phyloP scores from a whole-genome alignment of 768 basidiomycete species.

The Boletus reticuloceps region DNA sequence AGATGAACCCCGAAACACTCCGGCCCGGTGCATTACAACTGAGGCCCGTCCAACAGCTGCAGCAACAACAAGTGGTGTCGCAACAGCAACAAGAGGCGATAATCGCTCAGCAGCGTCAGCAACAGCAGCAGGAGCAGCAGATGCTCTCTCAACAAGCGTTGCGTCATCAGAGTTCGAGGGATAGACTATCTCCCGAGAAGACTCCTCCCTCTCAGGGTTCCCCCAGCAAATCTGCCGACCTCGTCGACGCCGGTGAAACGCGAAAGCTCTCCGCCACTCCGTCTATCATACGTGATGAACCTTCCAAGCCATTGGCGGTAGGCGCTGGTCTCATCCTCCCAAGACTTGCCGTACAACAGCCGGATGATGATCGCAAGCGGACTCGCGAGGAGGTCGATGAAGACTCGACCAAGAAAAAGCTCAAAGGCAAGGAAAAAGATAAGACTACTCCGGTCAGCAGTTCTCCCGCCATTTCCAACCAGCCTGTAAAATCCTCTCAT shows the following conservation, averaged over 20 bases:
- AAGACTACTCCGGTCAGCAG: slow-evolving; percentile 34
- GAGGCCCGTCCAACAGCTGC: slow-evolving; percentile 13
- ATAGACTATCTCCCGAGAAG: slow-evolving; percentile 39
- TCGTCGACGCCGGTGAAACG: slow-evolving; percentile 68
- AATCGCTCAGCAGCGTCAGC: slow-evolving; percentile 34
- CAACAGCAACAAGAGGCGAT: slow-evolving; percentile 28
- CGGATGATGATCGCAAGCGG: slow-evolving; percentile 54
- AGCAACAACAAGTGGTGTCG: slow-evolving; percentile 1
- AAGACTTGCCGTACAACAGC: slow-evolving; percentile 41
- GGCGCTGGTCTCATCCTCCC: slow-evolving; percentile 32
- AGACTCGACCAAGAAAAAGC: slow-evolving; percentile 48
- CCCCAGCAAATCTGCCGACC: slow-evolving; percentile 49
- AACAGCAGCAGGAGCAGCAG: slow-evolving; percentile 35
- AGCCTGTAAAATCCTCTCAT: slow-evolving; percentile 11
- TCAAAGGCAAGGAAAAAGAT: slow-evolving; percentile 48
- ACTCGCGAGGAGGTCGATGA: slow-evolving; percentile 50
- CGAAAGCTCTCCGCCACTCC: slow-evolving; percentile 78
- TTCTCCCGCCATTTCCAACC: slow-evolving; percentile 29
- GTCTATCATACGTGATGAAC: slow-evolving; percentile 61
- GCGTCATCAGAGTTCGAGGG: slow-evolving; percentile 46
- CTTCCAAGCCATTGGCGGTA: slow-evolving; percentile 17
- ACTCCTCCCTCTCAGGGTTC: slow-evolving; percentile 30
- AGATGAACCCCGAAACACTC: slow-evolving; percentile 33
- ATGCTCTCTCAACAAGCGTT: slow-evolving; percentile 30
- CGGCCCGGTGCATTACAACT: slow-evolving; percentile 35